These are phyloP conservation scores for Thymus quinquecostatus DNA, from an alignment of 257 asterid genomes.

Conservation along the genomic window DNA sequence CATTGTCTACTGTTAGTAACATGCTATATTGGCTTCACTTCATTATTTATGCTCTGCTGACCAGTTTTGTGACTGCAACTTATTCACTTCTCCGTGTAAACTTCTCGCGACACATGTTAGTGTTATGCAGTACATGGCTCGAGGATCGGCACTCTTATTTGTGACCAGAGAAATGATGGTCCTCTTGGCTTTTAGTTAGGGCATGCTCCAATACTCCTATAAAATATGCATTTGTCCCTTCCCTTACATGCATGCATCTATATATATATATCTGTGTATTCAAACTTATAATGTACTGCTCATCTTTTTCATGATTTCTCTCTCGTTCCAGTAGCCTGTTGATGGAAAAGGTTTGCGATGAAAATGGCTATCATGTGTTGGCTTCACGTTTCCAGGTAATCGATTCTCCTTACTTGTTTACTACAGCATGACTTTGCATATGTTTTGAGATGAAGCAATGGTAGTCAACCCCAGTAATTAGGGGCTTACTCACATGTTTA, in stretches of 20 bases:
- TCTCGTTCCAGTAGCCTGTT: background rate
- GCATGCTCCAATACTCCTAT: background rate
- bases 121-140: constrained; percentile 10
- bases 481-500: constrained; percentile 40
- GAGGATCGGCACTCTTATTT: background rate
- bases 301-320: background rate
- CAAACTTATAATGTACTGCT: background rate
- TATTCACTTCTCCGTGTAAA: background rate
- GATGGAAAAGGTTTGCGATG: constrained; percentile 12
- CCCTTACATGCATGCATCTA: background rate
- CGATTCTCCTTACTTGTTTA: constrained; percentile 26
- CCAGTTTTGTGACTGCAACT: background rate
- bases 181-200: background rate
- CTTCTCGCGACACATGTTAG: background rate
- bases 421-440: constrained; percentile 28
- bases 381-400: constrained; percentile 24
- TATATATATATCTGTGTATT: background rate
- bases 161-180: background rate
- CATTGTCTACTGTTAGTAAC: constrained; percentile 12
- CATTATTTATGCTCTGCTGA: background rate
- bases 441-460: constrained; percentile 27
- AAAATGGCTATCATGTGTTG: constrained; percentile 30
- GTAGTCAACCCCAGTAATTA: constrained; percentile 29
- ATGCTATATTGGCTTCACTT: background rate
- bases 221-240: background rate